Evolutionary conservation across 2,329 filamentous ascomycete genomes (phyloP).

Genomic region (Claviceps cyperi): DNA sequence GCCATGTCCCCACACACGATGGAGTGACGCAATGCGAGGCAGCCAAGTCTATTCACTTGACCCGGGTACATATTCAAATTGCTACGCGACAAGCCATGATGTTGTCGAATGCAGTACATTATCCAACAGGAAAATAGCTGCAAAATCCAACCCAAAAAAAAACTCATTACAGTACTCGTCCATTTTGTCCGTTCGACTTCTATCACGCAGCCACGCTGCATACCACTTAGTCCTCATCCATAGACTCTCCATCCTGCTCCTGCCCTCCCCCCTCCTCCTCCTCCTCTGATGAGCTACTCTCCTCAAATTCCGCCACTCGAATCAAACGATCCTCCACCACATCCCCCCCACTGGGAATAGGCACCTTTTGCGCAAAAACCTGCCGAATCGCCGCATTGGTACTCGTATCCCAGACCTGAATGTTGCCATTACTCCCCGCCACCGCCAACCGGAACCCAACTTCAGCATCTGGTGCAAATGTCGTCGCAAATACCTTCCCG

Average conservation of each 20-base stretch:
- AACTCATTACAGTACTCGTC: neutral
- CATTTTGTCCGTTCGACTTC: neutral
- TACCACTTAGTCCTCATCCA: slow-evolving; percentile 12
- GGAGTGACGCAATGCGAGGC: too few species aligned
- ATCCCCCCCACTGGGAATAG: slow-evolving; percentile 42
- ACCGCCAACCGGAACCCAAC: slow-evolving; percentile 87
- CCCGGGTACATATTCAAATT: neutral
- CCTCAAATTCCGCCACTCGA: slow-evolving; percentile 48
- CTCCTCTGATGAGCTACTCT: slow-evolving; percentile 46
- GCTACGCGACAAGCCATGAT: neutral
- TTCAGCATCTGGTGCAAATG: slow-evolving; percentile 78
- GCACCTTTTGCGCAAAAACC: slow-evolving; percentile 57
- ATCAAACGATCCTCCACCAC: slow-evolving; percentile 64
- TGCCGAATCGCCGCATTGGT: slow-evolving; percentile 80
- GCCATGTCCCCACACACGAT: too few species aligned
- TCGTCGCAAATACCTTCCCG: slow-evolving; percentile 83
- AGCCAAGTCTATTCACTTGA: too few species aligned
- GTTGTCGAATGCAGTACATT: neutral
- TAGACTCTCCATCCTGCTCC: slow-evolving; percentile 10
- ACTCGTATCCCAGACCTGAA: slow-evolving; percentile 93
- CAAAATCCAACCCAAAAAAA: neutral
- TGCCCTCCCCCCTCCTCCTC: slow-evolving; percentile 41
- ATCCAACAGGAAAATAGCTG: neutral
- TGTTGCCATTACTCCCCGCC: slow-evolving; percentile 81
- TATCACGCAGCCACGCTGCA: neutral